Conservation (phyloP, 805 yeast genomes). For the Kregervanrija fluxuum region DNA sequence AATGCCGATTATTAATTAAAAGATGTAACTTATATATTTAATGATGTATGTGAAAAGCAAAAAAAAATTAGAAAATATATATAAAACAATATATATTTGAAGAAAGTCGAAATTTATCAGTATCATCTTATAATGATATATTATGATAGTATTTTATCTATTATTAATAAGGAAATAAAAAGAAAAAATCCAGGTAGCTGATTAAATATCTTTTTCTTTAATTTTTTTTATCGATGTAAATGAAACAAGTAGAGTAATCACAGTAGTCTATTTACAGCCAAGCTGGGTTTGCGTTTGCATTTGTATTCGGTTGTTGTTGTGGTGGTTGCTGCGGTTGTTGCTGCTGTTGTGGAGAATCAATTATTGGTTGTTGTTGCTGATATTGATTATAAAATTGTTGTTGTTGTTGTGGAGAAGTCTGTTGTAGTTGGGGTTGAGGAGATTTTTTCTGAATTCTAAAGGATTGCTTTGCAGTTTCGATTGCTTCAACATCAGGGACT, state of each 20-base stretch:
- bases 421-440: slow-evolving; percentile 27
- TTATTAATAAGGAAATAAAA: too few relatives aligned
- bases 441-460: slow-evolving; percentile 16
- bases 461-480: slow-evolving; percentile 9
- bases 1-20: too few relatives aligned
- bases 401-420: slow-evolving; percentile 11
- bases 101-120: too few relatives aligned
- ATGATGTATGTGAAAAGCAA: slow-evolving; percentile 1
- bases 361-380: slow-evolving; percentile 15
- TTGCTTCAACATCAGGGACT: slow-evolving; percentile 23
- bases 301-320: slow-evolving; percentile 12
- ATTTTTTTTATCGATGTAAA: too few relatives aligned
- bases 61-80: slow-evolving; percentile 1
- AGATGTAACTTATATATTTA: too few relatives aligned
- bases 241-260: background rate
- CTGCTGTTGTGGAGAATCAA: slow-evolving; percentile 12
- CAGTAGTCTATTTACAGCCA: slow-evolving; percentile 18
- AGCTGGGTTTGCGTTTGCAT: slow-evolving; percentile 16
- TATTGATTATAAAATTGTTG: slow-evolving; percentile 8
- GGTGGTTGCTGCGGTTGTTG: slow-evolving; percentile 23
- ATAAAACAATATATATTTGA: background rate
- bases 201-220: too few relatives aligned
- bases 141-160: too few relatives aligned
- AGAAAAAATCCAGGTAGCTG: too few relatives aligned
- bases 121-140: too few relatives aligned